phyloP scores from a whole-genome alignment of 352 stramenopile genomes.

The Pythium rhizo-oryzae region DNA sequence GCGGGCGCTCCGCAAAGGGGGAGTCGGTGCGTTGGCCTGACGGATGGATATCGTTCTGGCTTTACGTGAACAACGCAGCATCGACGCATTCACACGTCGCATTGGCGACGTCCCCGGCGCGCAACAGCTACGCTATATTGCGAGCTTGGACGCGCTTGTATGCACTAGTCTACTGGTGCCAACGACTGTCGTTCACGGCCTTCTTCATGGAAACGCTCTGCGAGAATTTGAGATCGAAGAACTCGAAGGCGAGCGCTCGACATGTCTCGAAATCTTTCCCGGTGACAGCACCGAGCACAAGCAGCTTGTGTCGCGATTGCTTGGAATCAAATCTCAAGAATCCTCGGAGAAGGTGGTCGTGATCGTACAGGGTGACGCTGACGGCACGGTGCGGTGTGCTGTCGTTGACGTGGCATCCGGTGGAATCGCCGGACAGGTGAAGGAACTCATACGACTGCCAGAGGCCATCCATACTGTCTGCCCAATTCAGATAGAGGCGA shows the following conservation, averaged over 20 bases:
- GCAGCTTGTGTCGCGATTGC: conserved; percentile 35
- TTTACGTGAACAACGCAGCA: neutral
- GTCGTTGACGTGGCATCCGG: neutral
- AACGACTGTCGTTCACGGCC: conserved; percentile 45
- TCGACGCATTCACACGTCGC: conserved; percentile 3
- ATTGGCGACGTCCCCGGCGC: conserved; percentile 40
- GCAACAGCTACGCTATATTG: conserved; percentile 35
- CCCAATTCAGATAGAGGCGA: neutral
- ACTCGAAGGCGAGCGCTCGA: conserved; percentile 73
- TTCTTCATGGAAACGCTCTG: conserved; percentile 1
- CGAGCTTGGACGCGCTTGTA: conserved; percentile 23
- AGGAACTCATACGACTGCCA: conserved; percentile 14
- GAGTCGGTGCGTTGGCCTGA: neutral
- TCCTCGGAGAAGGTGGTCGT: conserved; percentile 14
- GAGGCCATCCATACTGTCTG: conserved; percentile 17
- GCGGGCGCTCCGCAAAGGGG: too few species aligned
- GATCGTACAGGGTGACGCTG: conserved; percentile 63
- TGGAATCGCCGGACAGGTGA: neutral
- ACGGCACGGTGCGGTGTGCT: conserved; percentile 52
- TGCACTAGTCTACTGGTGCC: conserved; percentile 57
- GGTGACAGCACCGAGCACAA: neutral
- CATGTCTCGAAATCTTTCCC: conserved; percentile 29
- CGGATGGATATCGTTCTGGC: neutral
- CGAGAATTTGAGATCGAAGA: conserved; percentile 43
- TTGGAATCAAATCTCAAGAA: conserved; percentile 12